phyloP scores from a whole-genome alignment of 2,329 filamentous ascomycete species.

The Cladosporium sp. region DNA sequence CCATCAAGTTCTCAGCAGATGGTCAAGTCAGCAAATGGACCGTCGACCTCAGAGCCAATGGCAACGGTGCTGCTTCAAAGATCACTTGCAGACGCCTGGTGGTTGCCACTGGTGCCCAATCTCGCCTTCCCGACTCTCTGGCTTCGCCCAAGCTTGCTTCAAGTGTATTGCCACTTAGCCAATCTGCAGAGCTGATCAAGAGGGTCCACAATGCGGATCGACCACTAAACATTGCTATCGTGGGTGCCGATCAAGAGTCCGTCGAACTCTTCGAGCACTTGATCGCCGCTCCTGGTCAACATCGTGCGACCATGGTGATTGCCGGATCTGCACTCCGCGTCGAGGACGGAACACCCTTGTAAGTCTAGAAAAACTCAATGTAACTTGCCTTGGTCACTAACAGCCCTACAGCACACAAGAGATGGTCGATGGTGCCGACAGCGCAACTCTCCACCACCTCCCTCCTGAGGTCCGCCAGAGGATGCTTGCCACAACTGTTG shows the following conservation, averaged over 20 bases:
- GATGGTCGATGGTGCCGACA: conserved; percentile 9
- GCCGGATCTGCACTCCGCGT: conserved; percentile 22
- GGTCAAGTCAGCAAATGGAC: conserved; percentile 19
- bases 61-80: conserved; percentile 15
- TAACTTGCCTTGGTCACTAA: background rate
- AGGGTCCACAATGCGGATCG: conserved; percentile 14
- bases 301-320: conserved; percentile 22
- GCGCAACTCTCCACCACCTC: conserved; percentile 13
- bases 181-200: conserved; percentile 16
- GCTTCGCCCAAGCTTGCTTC: conserved; percentile 12
- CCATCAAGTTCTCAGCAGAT: conserved; percentile 12
- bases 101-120: conserved; percentile 21
- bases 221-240: conserved; percentile 21
- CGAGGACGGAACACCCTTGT: conserved; percentile 21
- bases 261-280: conserved; percentile 24
- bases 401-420: conserved; percentile 11
- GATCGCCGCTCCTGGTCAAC: conserved; percentile 17
- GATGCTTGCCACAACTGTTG: conserved; percentile 12
- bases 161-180: conserved; percentile 19
- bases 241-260: conserved; percentile 24
- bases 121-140: conserved; percentile 17
- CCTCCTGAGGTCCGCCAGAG: conserved; percentile 20
- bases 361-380: background rate
- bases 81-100: conserved; percentile 21
- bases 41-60: conserved; percentile 16